Evolutionary conservation across 805 yeast species (phyloP).

Genomic region (Pichia membranifaciens): DNA sequence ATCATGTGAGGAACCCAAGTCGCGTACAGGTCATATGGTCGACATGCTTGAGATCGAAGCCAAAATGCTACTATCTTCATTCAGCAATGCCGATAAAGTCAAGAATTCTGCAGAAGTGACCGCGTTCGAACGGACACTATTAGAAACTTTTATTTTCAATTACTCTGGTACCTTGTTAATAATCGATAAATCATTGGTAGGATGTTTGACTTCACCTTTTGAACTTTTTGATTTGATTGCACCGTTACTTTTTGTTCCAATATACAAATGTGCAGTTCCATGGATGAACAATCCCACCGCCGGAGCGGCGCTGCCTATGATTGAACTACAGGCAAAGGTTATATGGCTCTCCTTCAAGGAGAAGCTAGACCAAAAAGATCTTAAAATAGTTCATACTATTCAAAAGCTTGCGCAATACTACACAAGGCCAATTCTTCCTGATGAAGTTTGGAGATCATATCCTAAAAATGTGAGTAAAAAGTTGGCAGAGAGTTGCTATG

Average conservation of each 20-base stretch:
- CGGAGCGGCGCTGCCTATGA: constrained; percentile 35
- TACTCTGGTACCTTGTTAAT: constrained; percentile 34
- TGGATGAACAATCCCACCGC: constrained; percentile 40
- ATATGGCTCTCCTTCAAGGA: constrained; percentile 29
- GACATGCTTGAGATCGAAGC: constrained; percentile 1
- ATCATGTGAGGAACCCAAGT: not conserved
- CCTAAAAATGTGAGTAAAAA: constrained; percentile 16
- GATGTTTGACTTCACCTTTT: constrained; percentile 38
- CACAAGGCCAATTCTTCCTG: constrained; percentile 15
- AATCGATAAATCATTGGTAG: constrained; percentile 27
- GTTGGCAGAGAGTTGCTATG: constrained; percentile 18
- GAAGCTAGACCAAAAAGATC: constrained; percentile 10
- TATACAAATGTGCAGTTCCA: constrained; percentile 28
- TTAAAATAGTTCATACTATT: constrained; percentile 6
- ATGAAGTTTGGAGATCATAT: constrained; percentile 12
- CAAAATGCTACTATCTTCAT: not conserved
- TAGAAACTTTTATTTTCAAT: constrained; percentile 42
- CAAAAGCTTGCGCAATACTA: constrained; percentile 12
- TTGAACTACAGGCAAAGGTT: constrained; percentile 35
- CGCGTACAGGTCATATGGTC: not conserved
- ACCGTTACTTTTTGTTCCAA: constrained; percentile 29
- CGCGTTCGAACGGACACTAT: constrained; percentile 31
- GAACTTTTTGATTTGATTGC: constrained; percentile 30
- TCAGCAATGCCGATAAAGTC: too few relatives aligned
- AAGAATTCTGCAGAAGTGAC: not conserved